Base-by-base conservation (phyloP, 2,329 filamentous ascomycete genomes). In the Botrytis porri region DNA sequence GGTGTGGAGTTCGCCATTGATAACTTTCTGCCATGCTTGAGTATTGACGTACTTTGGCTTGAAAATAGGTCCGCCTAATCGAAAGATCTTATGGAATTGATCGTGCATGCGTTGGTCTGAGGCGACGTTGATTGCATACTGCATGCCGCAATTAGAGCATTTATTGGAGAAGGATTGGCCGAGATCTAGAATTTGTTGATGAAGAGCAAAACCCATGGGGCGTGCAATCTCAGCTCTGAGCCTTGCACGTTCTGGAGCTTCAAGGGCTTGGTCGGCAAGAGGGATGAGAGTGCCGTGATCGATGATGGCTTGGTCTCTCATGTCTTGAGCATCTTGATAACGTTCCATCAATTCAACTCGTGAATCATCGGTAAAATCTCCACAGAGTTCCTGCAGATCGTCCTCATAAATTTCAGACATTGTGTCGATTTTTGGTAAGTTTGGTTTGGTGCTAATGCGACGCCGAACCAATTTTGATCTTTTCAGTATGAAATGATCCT, bases 371-470 rank as follows among this genome's bases (percentile, higher is more conserved):
- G 57, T 63, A 25, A 48, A 60, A 7, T 73, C 43, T 41, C 57
- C 22, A 43, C 43, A 43, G 64, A 69, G n/a, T 16, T 74, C 48
- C 25, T 73, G 57, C 32, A 48, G 12, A 70, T 64, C 32, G 10
- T 45, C 25, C 20, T 70, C 35, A 54, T 45, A n/a, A 29, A 66
- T 45, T 25, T 74, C 62, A 62, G 60, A 70, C 29, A 69, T 69
- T 41, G 59, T 69, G 25, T 57, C 65, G 48, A 65, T 48, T 29
- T 62, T 60, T 29, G 73, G 72, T 14, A 73, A 41, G 10, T 61
- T 71, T 16, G 71, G 72, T 65, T 70, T 75, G 14, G 77, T 76
- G 4, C 73, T 76, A 25, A 79, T 72, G 32, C 77, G 73, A 64
- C 71, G 74, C 43, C 75, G 75, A 32, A 39, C 32, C 20, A 57